phyloP scores from a whole-genome alignment of 257 asterid genomes.

The Paulownia fortunei region DNA sequence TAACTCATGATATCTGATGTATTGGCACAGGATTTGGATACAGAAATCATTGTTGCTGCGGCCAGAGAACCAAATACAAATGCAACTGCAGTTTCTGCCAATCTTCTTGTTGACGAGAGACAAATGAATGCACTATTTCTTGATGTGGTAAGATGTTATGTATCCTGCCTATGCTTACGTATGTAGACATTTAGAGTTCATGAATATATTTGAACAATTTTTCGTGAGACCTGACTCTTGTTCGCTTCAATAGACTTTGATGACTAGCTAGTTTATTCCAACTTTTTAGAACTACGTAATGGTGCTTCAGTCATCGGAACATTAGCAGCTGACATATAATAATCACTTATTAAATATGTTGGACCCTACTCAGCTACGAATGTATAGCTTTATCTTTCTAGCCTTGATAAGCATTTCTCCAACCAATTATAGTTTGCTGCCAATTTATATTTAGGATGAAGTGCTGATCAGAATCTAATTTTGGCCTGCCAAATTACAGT shows the following conservation, averaged over 20 bases:
- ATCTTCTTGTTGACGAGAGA: conserved; percentile 78
- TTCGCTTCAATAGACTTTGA: neutral
- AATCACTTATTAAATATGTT: neutral
- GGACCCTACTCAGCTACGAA: neutral
- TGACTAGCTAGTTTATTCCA: neutral
- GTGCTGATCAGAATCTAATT: neutral
- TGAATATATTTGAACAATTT: neutral
- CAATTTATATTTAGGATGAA: neutral
- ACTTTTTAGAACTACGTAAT: neutral
- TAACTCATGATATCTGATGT: conserved; percentile 8
- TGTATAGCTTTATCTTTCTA: neutral
- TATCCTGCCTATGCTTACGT: neutral
- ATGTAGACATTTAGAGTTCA: neutral
- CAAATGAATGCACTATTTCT: conserved; percentile 96
- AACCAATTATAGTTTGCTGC: neutral
- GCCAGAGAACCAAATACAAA: conserved; percentile 72
- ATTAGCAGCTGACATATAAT: neutral
- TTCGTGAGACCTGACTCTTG: neutral
- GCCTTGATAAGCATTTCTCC: neutral
- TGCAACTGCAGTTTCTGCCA: conserved; percentile 87
- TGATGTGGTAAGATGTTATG: conserved; percentile 68
- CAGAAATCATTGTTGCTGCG: conserved; percentile 89
- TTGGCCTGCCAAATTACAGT: neutral
- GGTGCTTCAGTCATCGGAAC: neutral
- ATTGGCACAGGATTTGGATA: conserved; percentile 72